Conservation (phyloP, 352 stramenopile species). For the Halophytophthora polymorphica region DNA sequence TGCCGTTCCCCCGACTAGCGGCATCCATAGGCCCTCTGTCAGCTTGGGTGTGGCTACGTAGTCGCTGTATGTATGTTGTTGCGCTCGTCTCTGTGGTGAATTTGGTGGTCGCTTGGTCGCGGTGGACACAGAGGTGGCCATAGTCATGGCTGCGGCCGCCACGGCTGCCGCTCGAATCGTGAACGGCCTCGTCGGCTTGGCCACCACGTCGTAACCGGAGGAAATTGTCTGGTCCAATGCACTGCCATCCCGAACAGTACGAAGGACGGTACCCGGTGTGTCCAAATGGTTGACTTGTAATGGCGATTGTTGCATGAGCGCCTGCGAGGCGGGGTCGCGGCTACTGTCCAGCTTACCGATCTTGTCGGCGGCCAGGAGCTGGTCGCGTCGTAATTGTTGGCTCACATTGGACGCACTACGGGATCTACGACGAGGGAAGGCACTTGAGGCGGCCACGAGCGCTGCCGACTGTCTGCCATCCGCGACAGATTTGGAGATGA, state of each 20-base stretch:
- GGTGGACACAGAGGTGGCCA: slow-evolving; percentile 10
- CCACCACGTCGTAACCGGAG: slow-evolving; percentile 3
- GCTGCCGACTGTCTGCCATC: slow-evolving; percentile 12
- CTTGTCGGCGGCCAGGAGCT: slow-evolving; percentile 4
- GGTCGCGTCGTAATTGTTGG: slow-evolving; percentile 17
- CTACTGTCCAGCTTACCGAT: slow-evolving; percentile 13
- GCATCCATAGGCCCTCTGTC: too few species aligned
- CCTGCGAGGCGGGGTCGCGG: slow-evolving; percentile 2
- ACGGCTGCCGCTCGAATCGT: slow-evolving; percentile 24
- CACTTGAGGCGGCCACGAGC: neutral
- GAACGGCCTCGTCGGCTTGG: slow-evolving; percentile 13
- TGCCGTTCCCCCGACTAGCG: too few species aligned
- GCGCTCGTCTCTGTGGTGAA: slow-evolving; percentile 6
- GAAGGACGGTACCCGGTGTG: slow-evolving; percentile 8
- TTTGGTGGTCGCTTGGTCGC: slow-evolving; percentile 10
- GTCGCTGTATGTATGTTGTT: slow-evolving; percentile 1
- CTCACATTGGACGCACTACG: slow-evolving; percentile 17
- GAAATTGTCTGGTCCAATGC: slow-evolving; percentile 9
- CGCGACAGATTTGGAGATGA: slow-evolving; percentile 11
- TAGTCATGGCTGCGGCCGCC: slow-evolving; percentile 17
- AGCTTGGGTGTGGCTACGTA: neutral
- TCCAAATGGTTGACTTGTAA: slow-evolving; percentile 20
- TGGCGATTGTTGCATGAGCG: slow-evolving; percentile 8
- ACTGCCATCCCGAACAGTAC: slow-evolving; percentile 8
- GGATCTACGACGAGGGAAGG: slow-evolving; percentile 20